Conservation (phyloP, 345 rosid genomes). For the Camelina laxa region DNA sequence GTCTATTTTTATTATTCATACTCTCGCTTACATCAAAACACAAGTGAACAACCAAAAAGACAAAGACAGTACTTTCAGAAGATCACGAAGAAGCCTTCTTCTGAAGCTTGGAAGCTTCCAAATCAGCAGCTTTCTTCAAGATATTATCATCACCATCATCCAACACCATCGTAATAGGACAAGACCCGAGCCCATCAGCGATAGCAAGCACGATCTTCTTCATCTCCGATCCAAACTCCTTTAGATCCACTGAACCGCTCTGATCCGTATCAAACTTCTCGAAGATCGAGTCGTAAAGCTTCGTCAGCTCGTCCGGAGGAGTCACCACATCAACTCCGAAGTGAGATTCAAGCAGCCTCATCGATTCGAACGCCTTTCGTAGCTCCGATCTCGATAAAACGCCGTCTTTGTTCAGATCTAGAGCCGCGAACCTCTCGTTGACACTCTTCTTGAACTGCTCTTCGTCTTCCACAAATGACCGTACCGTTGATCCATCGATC, state of each 20-base stretch:
- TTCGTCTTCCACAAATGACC: constrained; percentile 58
- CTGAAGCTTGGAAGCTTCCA: constrained; percentile 64
- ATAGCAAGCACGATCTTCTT: constrained; percentile 75
- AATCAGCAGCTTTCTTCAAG: constrained; percentile 71
- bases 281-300: constrained; percentile 68
- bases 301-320: constrained; percentile 56
- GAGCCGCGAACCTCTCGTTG: constrained; percentile 50
- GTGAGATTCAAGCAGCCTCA: constrained; percentile 66
- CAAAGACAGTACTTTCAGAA: background rate
- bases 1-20: background rate
- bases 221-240: constrained; percentile 69
- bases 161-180: constrained; percentile 72
- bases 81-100: constrained; percentile 7
- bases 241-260: constrained; percentile 56
- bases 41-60: background rate
- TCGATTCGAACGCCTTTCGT: constrained; percentile 67
- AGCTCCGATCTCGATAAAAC: constrained; percentile 67
- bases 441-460: constrained; percentile 58
- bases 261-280: constrained; percentile 66
- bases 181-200: constrained; percentile 71
- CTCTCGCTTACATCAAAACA: background rate
- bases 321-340: constrained; percentile 64
- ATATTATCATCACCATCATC: constrained; percentile 60
- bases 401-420: constrained; percentile 73
- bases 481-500: constrained; percentile 77